Evolutionary conservation across 176 grass and related monocot genomes (phyloP).

Genomic region (Poa annua): DNA sequence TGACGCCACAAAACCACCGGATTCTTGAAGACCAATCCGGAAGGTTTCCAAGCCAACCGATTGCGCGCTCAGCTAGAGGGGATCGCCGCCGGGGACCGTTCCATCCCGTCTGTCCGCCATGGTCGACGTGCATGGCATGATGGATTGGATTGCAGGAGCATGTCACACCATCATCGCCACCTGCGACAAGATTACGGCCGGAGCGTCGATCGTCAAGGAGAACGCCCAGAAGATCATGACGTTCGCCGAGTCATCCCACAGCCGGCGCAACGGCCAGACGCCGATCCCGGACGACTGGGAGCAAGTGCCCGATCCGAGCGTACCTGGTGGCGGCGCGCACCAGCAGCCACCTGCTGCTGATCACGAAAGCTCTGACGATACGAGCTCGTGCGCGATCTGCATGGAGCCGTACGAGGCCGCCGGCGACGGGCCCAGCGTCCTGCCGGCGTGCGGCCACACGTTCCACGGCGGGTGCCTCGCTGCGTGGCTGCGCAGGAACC

Average conservation of each 20-base stretch:
- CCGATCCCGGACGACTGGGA: constrained; percentile 14
- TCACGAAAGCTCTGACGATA: background rate
- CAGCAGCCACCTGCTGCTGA: background rate
- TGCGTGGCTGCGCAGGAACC: background rate
- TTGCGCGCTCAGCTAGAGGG: background rate
- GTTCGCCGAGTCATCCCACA: background rate
- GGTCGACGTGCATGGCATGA: background rate
- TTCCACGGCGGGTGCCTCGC: background rate
- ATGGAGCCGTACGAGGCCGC: constrained; percentile 13
- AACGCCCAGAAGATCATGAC: background rate
- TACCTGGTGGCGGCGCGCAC: background rate
- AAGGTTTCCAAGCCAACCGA: background rate
- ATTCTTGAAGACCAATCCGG: too few relatives aligned
- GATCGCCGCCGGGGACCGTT: background rate
- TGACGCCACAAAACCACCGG: background rate
- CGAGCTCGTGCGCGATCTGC: constrained; percentile 15
- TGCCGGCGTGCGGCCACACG: constrained; percentile 11
- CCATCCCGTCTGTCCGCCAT: background rate
- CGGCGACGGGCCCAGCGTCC: background rate
- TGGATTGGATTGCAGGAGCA: background rate
- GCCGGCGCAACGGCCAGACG: background rate
- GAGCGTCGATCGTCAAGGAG: background rate
- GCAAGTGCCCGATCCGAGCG: background rate
- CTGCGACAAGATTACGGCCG: background rate
- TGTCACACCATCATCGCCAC: background rate